phyloP scores from a whole-genome alignment of 352 stramenopile genomes.

The Phytopythium litorale region DNA sequence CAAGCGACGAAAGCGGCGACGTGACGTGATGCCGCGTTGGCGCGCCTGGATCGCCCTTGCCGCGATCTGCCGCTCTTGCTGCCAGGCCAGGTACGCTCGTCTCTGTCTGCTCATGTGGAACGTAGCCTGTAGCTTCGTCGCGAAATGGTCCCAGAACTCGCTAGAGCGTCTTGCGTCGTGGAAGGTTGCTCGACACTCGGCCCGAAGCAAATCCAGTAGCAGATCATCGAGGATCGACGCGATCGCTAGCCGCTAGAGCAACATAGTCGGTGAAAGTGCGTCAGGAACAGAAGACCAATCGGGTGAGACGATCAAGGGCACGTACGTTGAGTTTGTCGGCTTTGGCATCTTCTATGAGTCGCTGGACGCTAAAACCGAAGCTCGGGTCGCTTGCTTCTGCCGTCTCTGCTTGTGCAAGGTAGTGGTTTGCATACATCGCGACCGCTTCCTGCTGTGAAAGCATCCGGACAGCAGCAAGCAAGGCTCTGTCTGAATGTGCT shows the following conservation, averaged over 20 bases:
- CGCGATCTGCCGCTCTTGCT: slow-evolving; percentile 41
- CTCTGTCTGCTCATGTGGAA: slow-evolving; percentile 71
- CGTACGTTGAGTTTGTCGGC: slow-evolving; percentile 33
- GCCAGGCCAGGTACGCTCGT: slow-evolving; percentile 41
- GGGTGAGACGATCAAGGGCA: neutral
- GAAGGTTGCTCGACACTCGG: slow-evolving; percentile 52
- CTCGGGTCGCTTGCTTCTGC: slow-evolving; percentile 9
- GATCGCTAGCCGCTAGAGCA: slow-evolving; percentile 41
- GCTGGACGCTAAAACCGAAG: slow-evolving; percentile 19
- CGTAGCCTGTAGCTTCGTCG: slow-evolving; percentile 63
- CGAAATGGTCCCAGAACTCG: slow-evolving; percentile 58
- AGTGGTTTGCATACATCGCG: slow-evolving; percentile 31
- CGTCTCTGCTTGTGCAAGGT: slow-evolving; percentile 16
- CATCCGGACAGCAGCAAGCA: slow-evolving; percentile 28
- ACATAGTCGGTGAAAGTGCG: neutral
- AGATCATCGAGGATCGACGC: slow-evolving; percentile 57
- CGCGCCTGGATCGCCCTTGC: slow-evolving; percentile 62
- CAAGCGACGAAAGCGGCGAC: slow-evolving; percentile 48
- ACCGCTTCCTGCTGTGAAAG: slow-evolving; percentile 50
- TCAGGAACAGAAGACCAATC: neutral
- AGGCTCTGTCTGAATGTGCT: slow-evolving; percentile 36
- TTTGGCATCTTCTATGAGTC: slow-evolving; percentile 33
- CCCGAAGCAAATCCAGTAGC: slow-evolving; percentile 43
- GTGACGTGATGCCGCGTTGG: slow-evolving; percentile 57
- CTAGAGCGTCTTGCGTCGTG: slow-evolving; percentile 54